These are phyloP conservation scores for Aspergillus biplanus DNA, from an alignment of 495 filamentous ascomycete species.

Conservation along the genomic window DNA sequence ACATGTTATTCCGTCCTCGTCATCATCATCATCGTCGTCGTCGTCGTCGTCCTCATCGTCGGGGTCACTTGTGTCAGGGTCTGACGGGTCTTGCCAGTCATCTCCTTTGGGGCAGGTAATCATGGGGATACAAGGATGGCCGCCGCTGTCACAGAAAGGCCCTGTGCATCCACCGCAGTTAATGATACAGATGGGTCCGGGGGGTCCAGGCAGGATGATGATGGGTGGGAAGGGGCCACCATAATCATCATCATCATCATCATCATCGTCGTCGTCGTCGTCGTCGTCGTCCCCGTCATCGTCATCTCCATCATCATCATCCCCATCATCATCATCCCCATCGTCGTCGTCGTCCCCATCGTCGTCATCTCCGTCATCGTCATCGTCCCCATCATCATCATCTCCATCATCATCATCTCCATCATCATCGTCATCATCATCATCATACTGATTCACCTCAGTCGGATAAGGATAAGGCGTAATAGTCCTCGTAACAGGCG, in stretches of 20 bases:
- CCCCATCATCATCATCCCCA: background rate
- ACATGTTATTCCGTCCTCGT: background rate
- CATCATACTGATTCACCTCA: background rate
- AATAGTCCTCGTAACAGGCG: constrained; percentile 1
- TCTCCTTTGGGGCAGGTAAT: background rate
- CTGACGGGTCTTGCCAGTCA: background rate
- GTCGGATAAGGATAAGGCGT: constrained; percentile 6
- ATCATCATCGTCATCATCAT: background rate
- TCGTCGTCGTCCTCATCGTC: background rate
- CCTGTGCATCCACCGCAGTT: background rate
- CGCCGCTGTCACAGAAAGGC: background rate
- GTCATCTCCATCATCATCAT: background rate
- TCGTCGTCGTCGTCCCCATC: background rate
- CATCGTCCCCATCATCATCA: background rate
- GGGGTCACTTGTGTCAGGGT: background rate
- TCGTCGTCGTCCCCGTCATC: background rate
- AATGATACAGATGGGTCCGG: background rate
- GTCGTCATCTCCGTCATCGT: background rate
- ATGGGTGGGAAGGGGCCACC: background rate
- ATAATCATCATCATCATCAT: background rate
- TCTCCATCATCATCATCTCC: background rate
- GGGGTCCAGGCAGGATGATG: background rate
- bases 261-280: background rate
- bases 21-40: background rate
- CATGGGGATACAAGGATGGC: background rate